Base-by-base conservation (phyloP, 257 asterid genomes). In the Ehretia macrophylla region DNA sequence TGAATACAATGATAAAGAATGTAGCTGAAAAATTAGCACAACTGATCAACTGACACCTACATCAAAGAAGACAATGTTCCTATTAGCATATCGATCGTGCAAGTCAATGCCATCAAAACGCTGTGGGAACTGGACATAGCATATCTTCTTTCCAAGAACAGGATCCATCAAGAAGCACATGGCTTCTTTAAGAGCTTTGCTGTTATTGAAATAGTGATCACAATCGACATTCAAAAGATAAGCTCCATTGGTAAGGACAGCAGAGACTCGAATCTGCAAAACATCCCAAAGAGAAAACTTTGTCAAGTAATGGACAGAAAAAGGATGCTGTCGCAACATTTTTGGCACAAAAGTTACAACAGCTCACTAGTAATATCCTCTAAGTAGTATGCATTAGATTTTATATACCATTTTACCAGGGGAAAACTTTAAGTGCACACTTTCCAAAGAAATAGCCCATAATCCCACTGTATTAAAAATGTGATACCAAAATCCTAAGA, bases 101-200 rank as follows among this genome's bases (percentile, higher is more conserved):
- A 63, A 66, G 60, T 85, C 94, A 65, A 85, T 85, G 83, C 94
- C 94, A 64, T 85, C 90, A 55, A 85, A 85, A 56, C 90, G 85
- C 63, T 76, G 81, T 0, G 81, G 81, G 56, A 76, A 76, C 70
- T 76, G 78, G 45, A 75, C 81, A 56, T 72, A 76, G 55, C 81
- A 76, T 19, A 66, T 48, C 58, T 76, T 76, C 81, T 64, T 72
- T 64, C 75, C 75, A 60, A 59, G 63, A 55, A 45, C 70, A 45
- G 81, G 78, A 72, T 76, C 81, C 81, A 76, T 76, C 68, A 76
- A 38, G 60, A 71, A 76, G 22, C 81, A 76, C 75, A 72, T 76
- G 16, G 81, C 81, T 60, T 76, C 81, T 67, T 68, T 72, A 40
- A 76, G 72, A 50, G 78, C 77, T 68, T 76, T 76, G 58, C 75